phyloP scores from a whole-genome alignment of 176 grass and related monocot species.

The Phyllostachys edulis region DNA sequence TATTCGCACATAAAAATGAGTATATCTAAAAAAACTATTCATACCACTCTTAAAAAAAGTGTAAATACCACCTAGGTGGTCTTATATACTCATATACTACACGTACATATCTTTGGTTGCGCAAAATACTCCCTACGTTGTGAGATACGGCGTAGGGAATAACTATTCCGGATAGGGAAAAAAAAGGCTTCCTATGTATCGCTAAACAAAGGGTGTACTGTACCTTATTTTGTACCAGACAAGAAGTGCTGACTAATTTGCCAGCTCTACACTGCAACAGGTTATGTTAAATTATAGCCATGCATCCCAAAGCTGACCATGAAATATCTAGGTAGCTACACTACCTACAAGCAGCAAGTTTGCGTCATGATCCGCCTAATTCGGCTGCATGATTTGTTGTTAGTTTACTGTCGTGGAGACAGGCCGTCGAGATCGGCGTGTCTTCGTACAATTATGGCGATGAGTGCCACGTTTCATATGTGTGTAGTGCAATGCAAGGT shows the following conservation, averaged over 20 bases:
- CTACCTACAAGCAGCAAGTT: neutral
- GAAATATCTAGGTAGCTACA: neutral
- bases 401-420: conserved; percentile 37
- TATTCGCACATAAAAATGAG: too few species aligned
- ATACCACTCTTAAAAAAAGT: too few species aligned
- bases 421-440: conserved; percentile 27
- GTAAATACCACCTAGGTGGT: too few species aligned
- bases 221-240: neutral
- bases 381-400: neutral
- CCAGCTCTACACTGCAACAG: neutral
- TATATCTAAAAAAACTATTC: too few species aligned
- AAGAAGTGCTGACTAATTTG: neutral
- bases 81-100: too few species aligned
- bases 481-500: conserved; percentile 48
- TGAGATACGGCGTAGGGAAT: too few species aligned
- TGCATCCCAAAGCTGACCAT: neutral
- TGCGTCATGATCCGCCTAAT: neutral
- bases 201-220: neutral
- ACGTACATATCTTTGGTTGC: too few species aligned
- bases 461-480: conserved; percentile 4
- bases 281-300: neutral
- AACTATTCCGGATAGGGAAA: too few species aligned
- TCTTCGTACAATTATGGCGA: conserved; percentile 21
- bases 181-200: too few species aligned
- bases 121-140: too few species aligned